Evolutionary conservation across 257 asterid species (phyloP), one percentile per base, ranked within the genome.

Genomic region (Solanum bukasovii): DNA sequence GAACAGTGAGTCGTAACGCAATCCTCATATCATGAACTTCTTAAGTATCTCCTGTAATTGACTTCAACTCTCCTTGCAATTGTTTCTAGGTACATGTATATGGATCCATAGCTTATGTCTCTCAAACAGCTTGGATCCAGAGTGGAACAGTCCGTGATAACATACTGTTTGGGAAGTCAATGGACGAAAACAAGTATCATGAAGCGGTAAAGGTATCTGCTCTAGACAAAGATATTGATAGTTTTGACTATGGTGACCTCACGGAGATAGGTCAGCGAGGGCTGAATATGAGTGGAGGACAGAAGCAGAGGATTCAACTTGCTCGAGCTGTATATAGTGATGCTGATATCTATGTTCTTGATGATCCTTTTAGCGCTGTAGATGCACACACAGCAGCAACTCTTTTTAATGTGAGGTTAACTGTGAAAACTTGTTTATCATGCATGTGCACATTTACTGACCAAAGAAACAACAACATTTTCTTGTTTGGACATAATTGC

Each of bases 231-330:
- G 98, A 96, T 88, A 92, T 96, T 1, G 92, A 93, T 75, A 92
- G 92, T 82, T 93, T 96, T 35, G 92, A 91, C 86, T 91, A 87
- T 73, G 95, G 98, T 20, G 98, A 96, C 93, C 93, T 93, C 23
- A 95, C 98, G 4, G 98, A 93, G 94, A 96, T 96, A 86, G 98
- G 98, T 20, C 94, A 96, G 84, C 84, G 98, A 90, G 98, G 98
- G 31, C 90, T 96, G 5, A 96, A 94, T 87, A 72, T 96, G 93
- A 96, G 98, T 34, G 98, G 98, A 31, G 98, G 98, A 87, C 98
- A 96, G 89, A 96, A 94, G 90, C 98, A 96, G 90, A 89, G 98
- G 88, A 87, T 96, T 89, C 98, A 95, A 87, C 94, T 96, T 18
- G 98, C 98, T 68, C 95, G 98, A 85, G 98, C 98, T 3, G 95